Conservation (phyloP, 2,329 filamentous ascomycete species). For the Ramichloridium luteum region DNA sequence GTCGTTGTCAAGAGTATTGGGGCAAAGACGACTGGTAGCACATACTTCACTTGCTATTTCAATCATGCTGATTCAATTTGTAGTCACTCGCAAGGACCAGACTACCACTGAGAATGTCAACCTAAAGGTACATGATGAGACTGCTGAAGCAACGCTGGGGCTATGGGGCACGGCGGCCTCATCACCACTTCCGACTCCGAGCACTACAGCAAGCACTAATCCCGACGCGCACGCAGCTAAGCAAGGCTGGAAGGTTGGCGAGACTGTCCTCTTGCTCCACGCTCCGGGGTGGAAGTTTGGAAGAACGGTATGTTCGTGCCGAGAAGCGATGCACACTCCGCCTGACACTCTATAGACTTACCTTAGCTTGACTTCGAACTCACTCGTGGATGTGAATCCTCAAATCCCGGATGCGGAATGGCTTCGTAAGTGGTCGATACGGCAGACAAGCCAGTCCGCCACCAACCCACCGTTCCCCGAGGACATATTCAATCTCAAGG, state of each 20-base stretch:
- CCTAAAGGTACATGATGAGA: conserved; percentile 47
- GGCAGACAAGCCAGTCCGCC: conserved; percentile 38
- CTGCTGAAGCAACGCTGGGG: conserved; percentile 40
- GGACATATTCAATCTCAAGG: conserved; percentile 22
- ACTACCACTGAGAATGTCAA: conserved; percentile 36
- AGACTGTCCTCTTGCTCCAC: conserved; percentile 22
- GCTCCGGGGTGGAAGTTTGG: conserved; percentile 21
- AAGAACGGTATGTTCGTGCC: conserved; percentile 15
- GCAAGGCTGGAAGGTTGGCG: conserved; percentile 18
- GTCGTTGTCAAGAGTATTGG: conserved; percentile 49
- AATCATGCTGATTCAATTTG: background rate
- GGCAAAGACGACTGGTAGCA: conserved; percentile 36
- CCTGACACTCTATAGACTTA: conserved; percentile 19
- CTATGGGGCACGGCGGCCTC: conserved; percentile 41
- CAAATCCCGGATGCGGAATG: conserved; percentile 41
- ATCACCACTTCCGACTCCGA: conserved; percentile 12
- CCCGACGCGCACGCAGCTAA: conserved; percentile 6
- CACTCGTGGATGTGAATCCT: conserved; percentile 45
- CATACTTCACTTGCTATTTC: too few species aligned
- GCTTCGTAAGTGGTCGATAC: conserved; percentile 39
- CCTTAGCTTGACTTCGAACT: conserved; percentile 30
- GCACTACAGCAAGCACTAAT: conserved; percentile 1
- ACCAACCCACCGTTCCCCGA: conserved; percentile 37
- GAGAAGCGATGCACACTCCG: too few species aligned
- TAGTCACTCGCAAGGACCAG: conserved; percentile 38